Conservation (phyloP, 192 early-diverging fungal species). For the Gryganskiella cystojenkinii region DNA sequence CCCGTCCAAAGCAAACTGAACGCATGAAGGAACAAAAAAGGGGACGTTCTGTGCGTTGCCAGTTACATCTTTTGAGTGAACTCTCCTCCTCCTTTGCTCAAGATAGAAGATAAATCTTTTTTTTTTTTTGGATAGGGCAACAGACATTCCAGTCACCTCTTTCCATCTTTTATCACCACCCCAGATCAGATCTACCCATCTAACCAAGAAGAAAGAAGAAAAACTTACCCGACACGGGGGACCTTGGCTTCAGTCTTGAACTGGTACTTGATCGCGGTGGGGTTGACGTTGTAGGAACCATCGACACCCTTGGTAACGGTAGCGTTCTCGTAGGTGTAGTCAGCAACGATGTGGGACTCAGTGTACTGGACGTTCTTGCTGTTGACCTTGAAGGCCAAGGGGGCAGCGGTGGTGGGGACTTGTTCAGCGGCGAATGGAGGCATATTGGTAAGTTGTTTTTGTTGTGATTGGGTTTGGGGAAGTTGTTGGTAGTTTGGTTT, state of each 20-base stretch:
- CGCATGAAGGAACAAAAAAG: too few relatives aligned
- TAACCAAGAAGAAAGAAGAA: slow-evolving; percentile 13
- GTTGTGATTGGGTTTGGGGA: slow-evolving; percentile 4
- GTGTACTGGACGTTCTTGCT: slow-evolving; percentile 92
- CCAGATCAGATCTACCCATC: background rate
- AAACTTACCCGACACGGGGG: slow-evolving; percentile 81
- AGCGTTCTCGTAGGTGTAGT: slow-evolving; percentile 93
- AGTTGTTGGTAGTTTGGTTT: background rate
- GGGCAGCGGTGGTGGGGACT: slow-evolving; percentile 53
- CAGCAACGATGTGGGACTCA: slow-evolving; percentile 79
- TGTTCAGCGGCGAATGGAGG: slow-evolving; percentile 54
- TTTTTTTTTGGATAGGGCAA: too few relatives aligned
- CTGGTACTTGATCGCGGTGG: slow-evolving; percentile 88
- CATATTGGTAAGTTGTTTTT: slow-evolving; percentile 30
- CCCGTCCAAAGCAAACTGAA: too few relatives aligned
- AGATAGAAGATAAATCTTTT: too few relatives aligned
- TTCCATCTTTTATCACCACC: background rate
- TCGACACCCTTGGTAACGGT: slow-evolving; percentile 76
- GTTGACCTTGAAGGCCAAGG: slow-evolving; percentile 83
- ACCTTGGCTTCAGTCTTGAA: slow-evolving; percentile 90
- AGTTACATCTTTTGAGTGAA: too few relatives aligned
- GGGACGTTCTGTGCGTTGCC: too few relatives aligned
- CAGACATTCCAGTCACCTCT: slow-evolving; percentile 14
- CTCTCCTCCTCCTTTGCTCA: background rate
- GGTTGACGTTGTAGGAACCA: slow-evolving; percentile 80